These are phyloP conservation scores for Ustilago hordei DNA, from an alignment of 1,284 basidiomycete genomes.

Conservation along the genomic window DNA sequence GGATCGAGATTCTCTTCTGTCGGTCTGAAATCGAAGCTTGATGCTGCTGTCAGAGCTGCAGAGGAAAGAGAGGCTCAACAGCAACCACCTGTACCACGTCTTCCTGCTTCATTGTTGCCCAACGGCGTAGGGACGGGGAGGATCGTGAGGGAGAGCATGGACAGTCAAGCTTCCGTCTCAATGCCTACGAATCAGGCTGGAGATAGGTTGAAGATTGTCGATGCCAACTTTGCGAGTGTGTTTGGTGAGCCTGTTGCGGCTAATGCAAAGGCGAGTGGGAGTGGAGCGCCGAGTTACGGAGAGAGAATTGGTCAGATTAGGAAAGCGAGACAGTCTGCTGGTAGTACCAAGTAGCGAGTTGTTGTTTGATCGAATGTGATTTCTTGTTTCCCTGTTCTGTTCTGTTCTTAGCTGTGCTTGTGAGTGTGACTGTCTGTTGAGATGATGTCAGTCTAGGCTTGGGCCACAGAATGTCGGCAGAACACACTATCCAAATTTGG, in stretches of 20 bases:
- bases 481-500: not conserved
- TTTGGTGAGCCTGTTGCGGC: constrained; percentile 18
- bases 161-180: constrained; percentile 21
- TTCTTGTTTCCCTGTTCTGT: not conserved
- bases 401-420: not conserved
- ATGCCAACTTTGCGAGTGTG: constrained; percentile 16
- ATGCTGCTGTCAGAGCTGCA: constrained; percentile 30
- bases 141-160: constrained; percentile 30
- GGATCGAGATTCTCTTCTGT: constrained; percentile 35
- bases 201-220: constrained; percentile 7
- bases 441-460: not conserved
- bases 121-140: constrained; percentile 16
- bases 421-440: not conserved
- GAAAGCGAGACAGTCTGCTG: constrained; percentile 32
- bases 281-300: constrained; percentile 32
- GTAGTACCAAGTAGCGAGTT: constrained; percentile 7
- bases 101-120: constrained; percentile 37
- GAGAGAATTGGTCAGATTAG: constrained; percentile 40
- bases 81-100: constrained; percentile 14
- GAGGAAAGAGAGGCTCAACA: constrained; percentile 30
- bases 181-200: constrained; percentile 10
- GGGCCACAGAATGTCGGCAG: not conserved
- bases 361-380: not conserved
- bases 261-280: not conserved
- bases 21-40: constrained; percentile 45